Percentiles rank a stretch among this genome's conserved stretches.
Evolutionary conservation across 2,329 filamentous ascomycete species (phyloP).

Genomic region (Talaromyces sp.): DNA sequence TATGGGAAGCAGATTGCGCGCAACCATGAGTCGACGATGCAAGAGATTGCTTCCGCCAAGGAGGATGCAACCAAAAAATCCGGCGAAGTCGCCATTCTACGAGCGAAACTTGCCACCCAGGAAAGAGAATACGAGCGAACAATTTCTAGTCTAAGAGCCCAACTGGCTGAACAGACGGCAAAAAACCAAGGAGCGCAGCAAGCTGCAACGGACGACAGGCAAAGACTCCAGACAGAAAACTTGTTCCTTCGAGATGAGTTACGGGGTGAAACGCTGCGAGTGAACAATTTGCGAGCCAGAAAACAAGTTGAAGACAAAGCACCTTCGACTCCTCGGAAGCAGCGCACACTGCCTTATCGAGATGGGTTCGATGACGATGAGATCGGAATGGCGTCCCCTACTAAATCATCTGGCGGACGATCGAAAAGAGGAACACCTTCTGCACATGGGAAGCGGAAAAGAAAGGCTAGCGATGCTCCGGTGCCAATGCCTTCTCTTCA

Average conservation of each 20-base stretch:
- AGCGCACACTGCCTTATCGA: slow-evolving; percentile 43
- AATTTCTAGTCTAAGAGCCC: slow-evolving; percentile 47
- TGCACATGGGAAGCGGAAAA: slow-evolving; percentile 53
- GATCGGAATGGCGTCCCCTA: slow-evolving; percentile 51
- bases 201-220: slow-evolving; percentile 47
- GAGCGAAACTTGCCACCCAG: slow-evolving; percentile 44
- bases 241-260: slow-evolving; percentile 57
- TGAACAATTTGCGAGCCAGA: slow-evolving; percentile 36
- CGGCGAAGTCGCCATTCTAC: slow-evolving; percentile 58
- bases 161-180: slow-evolving; percentile 47
- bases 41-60: slow-evolving; percentile 34
- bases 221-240: slow-evolving; percentile 53
- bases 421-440: slow-evolving; percentile 51
- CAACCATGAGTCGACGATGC: slow-evolving; percentile 34
- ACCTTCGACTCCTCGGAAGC: slow-evolving; percentile 47
- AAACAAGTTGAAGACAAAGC: slow-evolving; percentile 30
- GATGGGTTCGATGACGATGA: slow-evolving; percentile 62
- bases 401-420: slow-evolving; percentile 39
- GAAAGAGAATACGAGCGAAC: slow-evolving; percentile 45
- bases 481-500: slow-evolving; percentile 39
- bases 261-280: slow-evolving; percentile 47
- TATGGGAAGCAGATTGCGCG: slow-evolving; percentile 26
- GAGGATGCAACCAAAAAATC: slow-evolving; percentile 24
- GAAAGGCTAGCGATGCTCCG: slow-evolving; percentile 47
- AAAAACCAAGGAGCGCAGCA: slow-evolving; percentile 53